These are phyloP conservation scores for Collybia sordida DNA, from an alignment of 768 basidiomycete genomes.

Conservation along the genomic window DNA sequence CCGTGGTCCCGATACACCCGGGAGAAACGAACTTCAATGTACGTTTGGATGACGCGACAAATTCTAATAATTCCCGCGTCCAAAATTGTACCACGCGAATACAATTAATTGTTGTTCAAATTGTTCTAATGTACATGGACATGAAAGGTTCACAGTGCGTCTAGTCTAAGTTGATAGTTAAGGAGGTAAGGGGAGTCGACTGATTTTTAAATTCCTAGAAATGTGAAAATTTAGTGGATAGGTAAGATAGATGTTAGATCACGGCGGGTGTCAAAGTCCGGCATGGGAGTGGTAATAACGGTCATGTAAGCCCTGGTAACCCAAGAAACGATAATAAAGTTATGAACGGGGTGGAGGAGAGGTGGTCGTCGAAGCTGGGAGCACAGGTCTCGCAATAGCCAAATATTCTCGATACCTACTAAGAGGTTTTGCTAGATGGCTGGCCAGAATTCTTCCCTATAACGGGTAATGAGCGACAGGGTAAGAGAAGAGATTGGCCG, in stretches of 20 bases:
- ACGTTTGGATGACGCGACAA: constrained; percentile 14
- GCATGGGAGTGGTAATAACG: background rate
- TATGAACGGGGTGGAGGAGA: constrained; percentile 30
- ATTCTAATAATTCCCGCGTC: constrained; percentile 13
- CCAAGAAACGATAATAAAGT: background rate
- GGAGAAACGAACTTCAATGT: too few species aligned
- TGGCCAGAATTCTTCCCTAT: constrained; percentile 42
- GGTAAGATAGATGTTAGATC: background rate
- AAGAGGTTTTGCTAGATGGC: constrained; percentile 44
- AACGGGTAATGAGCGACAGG: constrained; percentile 3
- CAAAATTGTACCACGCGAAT: constrained; percentile 1
- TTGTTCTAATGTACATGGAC: constrained; percentile 12
- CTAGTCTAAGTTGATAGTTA: constrained; percentile 12
- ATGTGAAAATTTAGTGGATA: background rate
- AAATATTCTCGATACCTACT: constrained; percentile 40
- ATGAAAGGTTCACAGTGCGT: background rate
- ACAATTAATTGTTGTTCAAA: background rate
- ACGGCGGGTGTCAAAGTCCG: background rate
- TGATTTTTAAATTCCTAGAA: background rate
- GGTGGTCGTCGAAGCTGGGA: constrained; percentile 27
- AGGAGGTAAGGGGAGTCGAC: background rate
- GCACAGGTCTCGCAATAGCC: constrained; percentile 25
- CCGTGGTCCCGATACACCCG: too few species aligned
- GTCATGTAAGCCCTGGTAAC: background rate
- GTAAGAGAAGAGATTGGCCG: background rate